Evolutionary conservation across 108 stramenopile genomes (phyloP), one percentile per base, ranked within the genome.

Genomic region (Skeletonema grethae): DNA sequence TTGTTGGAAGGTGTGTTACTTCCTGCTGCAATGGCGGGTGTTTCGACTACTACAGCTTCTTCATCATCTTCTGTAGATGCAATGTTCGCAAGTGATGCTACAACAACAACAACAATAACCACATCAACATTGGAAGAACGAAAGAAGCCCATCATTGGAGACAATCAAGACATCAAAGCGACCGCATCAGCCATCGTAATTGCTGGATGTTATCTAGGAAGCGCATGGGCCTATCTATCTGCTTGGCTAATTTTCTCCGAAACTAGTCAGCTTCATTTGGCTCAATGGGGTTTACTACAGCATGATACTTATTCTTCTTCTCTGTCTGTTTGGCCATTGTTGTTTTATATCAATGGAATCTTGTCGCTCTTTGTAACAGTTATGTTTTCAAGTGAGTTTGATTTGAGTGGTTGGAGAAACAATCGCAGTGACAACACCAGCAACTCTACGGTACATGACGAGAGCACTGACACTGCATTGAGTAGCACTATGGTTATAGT

Each of bases 1-100:
- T 48, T 79, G 35, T 67, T 73, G 15, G 77, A 79, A 35, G 77
- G 77, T 28, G 22, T 79, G n/a, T 43, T 79, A 10, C 61, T 79
- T 32, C 77, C 77, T 12, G 72, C 72, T 3, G 77, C 77, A 11
- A 79, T 79, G 77, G 72, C 77, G 2, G 77, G 77, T 65, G 77
- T 79, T 16, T 41, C 63, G 32, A 77, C 69, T 18, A 57, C 59
- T 8, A 45, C 30, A 29, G 43, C 50, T 16, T 13, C 3, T 46
- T 18, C 18, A 22, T 20, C 6, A 57, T 16, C 28, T 57, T 16
- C 57, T 7, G 8, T 28, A 13, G 66, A 58, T 59, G 36, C 2
- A 38, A 38, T 38, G 2, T 9, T 38, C 2, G 10, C 36, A 38
- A 38, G 36, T 38, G 36, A 38, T 38, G 10, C 9, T 11, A 38